Evolutionary conservation across 108 stramenopile genomes (phyloP).

Genomic region (Skeletonema menzelii): DNA sequence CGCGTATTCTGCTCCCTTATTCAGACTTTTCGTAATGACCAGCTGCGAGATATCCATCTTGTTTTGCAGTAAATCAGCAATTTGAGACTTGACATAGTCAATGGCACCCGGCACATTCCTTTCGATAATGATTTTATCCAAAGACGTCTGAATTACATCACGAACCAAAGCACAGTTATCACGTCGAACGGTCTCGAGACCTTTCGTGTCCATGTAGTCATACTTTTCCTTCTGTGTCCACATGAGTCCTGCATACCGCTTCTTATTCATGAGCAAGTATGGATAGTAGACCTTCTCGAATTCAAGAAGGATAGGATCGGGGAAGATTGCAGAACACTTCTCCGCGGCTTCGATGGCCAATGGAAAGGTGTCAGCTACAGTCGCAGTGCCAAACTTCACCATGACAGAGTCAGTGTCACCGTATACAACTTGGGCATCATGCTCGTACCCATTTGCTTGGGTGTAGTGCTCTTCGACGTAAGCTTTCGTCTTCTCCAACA

Average conservation of each 20-base stretch:
- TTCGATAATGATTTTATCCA: conserved; percentile 97
- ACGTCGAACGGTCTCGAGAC: conserved; percentile 98
- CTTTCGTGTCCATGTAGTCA: conserved; percentile 99
- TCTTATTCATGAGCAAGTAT: conserved; percentile 97
- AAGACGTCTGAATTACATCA: conserved; percentile 95
- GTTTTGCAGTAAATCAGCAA: conserved; percentile 96
- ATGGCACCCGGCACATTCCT: conserved; percentile 91
- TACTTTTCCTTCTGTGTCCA: conserved; percentile 96
- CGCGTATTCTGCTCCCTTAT: conserved; percentile 95
- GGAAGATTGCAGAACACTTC: conserved; percentile 93
- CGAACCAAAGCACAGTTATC: conserved; percentile 98
- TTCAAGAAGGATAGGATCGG: conserved; percentile 87
- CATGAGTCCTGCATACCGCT: conserved; percentile 98
- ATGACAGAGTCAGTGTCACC: conserved; percentile 99
- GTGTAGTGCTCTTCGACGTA: conserved; percentile 96
- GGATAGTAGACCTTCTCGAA: conserved; percentile 99
- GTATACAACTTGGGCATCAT: conserved; percentile 97
- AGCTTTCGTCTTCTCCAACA: conserved; percentile 92
- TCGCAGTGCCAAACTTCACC: conserved; percentile 97
- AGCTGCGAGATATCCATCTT: conserved; percentile 98
- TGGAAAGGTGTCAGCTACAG: conserved; percentile 93
- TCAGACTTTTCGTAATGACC: conserved; percentile 98
- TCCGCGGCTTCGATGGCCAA: conserved; percentile 95
- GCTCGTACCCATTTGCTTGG: conserved; percentile 89
- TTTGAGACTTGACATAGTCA: conserved; percentile 89